Evolutionary conservation across 495 filamentous ascomycete species (phyloP), one percentile per base, ranked within the genome.

Genomic region (Penicillium psychrofluorescens): DNA sequence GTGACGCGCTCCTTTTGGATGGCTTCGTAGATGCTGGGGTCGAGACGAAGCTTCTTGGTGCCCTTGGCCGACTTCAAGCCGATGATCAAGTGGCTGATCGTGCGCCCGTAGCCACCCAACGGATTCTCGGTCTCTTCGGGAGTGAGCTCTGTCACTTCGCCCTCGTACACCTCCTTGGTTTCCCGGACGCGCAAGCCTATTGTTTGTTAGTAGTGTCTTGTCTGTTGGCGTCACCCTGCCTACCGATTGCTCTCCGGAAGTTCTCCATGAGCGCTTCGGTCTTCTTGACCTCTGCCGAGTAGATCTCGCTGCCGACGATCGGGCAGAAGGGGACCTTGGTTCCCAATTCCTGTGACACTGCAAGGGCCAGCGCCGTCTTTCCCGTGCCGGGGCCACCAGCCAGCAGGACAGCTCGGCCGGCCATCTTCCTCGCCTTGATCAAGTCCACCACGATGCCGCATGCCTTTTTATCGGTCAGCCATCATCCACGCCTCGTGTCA

Each of bases 251-350:
- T 60, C 90, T 72, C 62, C 92, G 79, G 66, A 98, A 98, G 64
- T 95, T 95, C 74, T 98, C 92, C 88, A 95, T 96, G 58, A 98
- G 71, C 32, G 92, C 85, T 65, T 98, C 92, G 13, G 92, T 97
- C 79, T 98, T 98, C 79, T 96, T 96, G 45, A 98, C 88, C 66
- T 98, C 92, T 33, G 91, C 84, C 36, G 86, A 91, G 70, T 95
- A 98, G 51, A 98, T 83, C 59, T 98, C 92, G 67, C 90, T 95
- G 46, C 89, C 92, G 28, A 94, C 90, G 54, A 98, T 95, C 30
- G 90, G 88, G 59, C 90, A 95, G 61, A 98, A 98, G 6, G 92
- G 92, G 41, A 98, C 94, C 67, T 95, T 95, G 10, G 90, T 92
- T 53, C 92, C 92, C 43, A 98, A 79, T 61, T 96, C 91, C 62